Percentiles rank a stretch among this genome's conserved stretches.
Evolutionary conservation across 1,139 yeast genomes (phyloP).

Genomic region (Yamadazyma sp.): DNA sequence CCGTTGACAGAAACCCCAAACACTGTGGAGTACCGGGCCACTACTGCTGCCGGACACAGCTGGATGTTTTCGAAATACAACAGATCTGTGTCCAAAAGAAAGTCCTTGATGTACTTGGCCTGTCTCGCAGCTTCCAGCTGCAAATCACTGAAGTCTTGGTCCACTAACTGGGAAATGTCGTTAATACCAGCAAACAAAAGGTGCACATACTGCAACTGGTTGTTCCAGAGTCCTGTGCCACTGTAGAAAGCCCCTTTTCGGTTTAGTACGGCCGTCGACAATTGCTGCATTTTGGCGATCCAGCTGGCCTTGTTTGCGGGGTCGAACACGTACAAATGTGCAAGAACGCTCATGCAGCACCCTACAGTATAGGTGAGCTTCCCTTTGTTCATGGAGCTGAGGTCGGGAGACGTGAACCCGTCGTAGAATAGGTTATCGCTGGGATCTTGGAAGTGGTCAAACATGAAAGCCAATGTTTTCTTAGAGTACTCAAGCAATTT

Average conservation of each 20-base stretch:
- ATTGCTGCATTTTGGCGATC: constrained; percentile 12
- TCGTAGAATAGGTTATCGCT: constrained; percentile 30
- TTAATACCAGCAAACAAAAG: constrained; percentile 26
- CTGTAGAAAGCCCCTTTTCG: constrained; percentile 24
- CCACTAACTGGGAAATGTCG: constrained; percentile 18
- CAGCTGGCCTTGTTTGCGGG: constrained; percentile 12
- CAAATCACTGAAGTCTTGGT: constrained; percentile 14
- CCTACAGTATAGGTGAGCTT: constrained; percentile 40
- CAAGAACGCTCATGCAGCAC: constrained; percentile 23
- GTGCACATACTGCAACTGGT: constrained; percentile 15
- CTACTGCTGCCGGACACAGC: constrained; percentile 2
- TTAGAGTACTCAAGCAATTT: constrained; percentile 24
- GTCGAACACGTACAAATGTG: constrained; percentile 18
- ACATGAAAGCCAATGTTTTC: constrained; percentile 25
- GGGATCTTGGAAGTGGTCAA: constrained; percentile 26
- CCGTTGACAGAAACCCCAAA: constrained; percentile 4
- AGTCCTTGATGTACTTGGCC: constrained; percentile 19
- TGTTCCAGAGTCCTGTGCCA: constrained; percentile 24
- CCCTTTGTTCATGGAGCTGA: constrained; percentile 34
- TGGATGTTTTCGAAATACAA: constrained; percentile 6
- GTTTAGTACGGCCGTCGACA: constrained; percentile 15
- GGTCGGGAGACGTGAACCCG: constrained; percentile 33
- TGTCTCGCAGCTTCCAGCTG: constrained; percentile 22
- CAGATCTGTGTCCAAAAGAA: constrained; percentile 7
- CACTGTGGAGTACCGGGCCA: constrained; percentile 2